Evolutionary conservation across 2,329 filamentous ascomycete genomes (phyloP), one percentile per base, ranked within the genome.

Genomic region (Lasiodiplodia gonubiensis): DNA sequence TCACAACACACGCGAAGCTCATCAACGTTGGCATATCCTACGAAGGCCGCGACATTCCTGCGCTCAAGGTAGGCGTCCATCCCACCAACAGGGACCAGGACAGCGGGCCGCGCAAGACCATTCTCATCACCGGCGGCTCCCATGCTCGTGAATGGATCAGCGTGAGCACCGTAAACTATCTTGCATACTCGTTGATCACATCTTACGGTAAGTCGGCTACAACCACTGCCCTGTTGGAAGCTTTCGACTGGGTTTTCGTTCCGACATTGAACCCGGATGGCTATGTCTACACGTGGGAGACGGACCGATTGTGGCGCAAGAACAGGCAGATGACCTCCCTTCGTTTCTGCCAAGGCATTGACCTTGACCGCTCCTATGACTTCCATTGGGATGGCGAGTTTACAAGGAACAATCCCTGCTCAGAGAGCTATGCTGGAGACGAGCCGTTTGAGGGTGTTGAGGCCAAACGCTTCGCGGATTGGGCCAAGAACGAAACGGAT

Each of bases 61-160:
- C 90, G 1, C 82, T 99, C 25, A 89, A 91, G 69, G 85, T 98
- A 4, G 92, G 94, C 21, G 85, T 86, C 1, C 81, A 84, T 67
- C 80, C 84, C 73, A 82, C 83, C 42, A 83, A 83, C 75, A 72
- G 82, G 54, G 74, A 82, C 65, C 74, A 85, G 33, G 78, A 84
- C 7, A 73, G 80, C 2, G 74, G 75, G 14, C 84, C 83, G 5
- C 88, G 92, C 60, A 92, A 92, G 77, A 94, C 92, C 0, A 88
- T 97, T 67, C 83, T 97, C 61, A 83, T 99, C 23, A 89, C 89
- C 4, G 95, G 93, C 65, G 94, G 94, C 59, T 85, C 92, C n/a
- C 95, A 98, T 78, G 94, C 94, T 3, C 88, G 95, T 46, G 95
- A 99, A 83, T 99, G 95, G 95, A 97, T 99, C 71, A 92, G 93